phyloP scores from a whole-genome alignment of 1,284 basidiomycete genomes.

The Coniophora puteana region DNA sequence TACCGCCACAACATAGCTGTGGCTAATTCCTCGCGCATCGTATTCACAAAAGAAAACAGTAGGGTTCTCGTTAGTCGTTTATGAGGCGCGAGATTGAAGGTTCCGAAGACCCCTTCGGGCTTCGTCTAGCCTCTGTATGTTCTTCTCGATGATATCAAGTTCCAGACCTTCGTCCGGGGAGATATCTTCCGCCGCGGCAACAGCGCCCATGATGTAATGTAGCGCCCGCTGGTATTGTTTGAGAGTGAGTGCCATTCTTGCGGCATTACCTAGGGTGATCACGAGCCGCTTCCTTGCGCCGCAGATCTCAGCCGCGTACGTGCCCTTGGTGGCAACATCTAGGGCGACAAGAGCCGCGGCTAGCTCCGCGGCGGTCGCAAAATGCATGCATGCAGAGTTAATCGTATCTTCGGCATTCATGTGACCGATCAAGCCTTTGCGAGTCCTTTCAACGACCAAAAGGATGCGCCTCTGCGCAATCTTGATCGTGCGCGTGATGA shows the following conservation, averaged over 20 bases:
- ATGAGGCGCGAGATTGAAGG: no score
- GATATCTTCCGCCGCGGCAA: conserved; percentile 10
- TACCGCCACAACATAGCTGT: no score
- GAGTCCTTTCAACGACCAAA: conserved; percentile 14
- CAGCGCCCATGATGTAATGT: conserved; percentile 17
- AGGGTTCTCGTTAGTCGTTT: no score
- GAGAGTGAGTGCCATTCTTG: conserved; percentile 24
- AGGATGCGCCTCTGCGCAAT: conserved; percentile 16
- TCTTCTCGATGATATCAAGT: conserved; percentile 13
- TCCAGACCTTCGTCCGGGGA: conserved; percentile 9
- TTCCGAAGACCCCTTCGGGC: no score
- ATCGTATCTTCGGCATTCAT: conserved; percentile 12
- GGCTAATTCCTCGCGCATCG: no score
- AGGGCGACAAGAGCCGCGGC: conserved; percentile 21
- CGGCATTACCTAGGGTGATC: conserved; percentile 25
- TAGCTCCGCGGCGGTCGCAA: conserved; percentile 22
- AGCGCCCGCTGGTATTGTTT: conserved; percentile 16
- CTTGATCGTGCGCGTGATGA: conserved; percentile 16
- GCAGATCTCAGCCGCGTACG: conserved; percentile 10
- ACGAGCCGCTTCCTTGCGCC: conserved; percentile 23
- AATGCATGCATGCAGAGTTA: conserved; percentile 19
- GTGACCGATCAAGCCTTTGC: conserved; percentile 3
- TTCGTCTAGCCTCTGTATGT: conserved; percentile 16
- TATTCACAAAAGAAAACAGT: no score
- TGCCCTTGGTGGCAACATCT: conserved; percentile 17